Evolutionary conservation across 345 rosid species (phyloP).

Genomic region (Populus euphratica): DNA sequence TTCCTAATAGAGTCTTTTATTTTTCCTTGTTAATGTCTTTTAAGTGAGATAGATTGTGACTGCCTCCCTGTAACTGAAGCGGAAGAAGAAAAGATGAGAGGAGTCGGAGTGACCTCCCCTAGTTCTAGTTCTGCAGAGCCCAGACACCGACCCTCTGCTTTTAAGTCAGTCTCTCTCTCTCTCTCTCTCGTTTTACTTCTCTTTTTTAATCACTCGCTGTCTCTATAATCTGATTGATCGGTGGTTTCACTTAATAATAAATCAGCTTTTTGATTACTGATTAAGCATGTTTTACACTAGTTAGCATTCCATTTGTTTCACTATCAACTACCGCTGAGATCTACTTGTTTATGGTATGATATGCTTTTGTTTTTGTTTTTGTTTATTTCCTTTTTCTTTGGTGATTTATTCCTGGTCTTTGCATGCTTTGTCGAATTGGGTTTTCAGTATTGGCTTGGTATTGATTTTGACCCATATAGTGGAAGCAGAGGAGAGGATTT

Average conservation of each 20-base stretch:
- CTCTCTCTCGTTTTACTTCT: not conserved
- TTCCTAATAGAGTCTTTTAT: no score
- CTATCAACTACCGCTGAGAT: not conserved
- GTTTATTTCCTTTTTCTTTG: not conserved
- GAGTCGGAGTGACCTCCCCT: not conserved
- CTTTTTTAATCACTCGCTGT: not conserved
- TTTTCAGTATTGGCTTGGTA: no score
- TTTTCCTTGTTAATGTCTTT: no score
- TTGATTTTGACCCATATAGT: no score
- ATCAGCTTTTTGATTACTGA: no score
- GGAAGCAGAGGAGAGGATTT: no score
- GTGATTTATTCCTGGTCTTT: not conserved
- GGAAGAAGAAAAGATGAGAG: constrained; percentile 3
- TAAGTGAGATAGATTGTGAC: not conserved
- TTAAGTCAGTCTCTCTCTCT: constrained; percentile 33
- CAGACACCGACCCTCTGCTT: constrained; percentile 49
- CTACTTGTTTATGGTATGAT: not conserved
- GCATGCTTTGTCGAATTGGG: no score
- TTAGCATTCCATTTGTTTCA: not conserved
- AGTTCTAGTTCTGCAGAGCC: constrained; percentile 40
- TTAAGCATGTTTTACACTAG: not conserved
- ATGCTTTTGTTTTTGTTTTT: not conserved
- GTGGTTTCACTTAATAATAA: not conserved
- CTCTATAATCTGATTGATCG: not conserved
- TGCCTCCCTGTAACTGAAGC: not conserved